A percentile compares a stretch with the other conserved stretches of the same genome.
phyloP scores from a whole-genome alignment of 805 yeast species.

The Sungouiozyma ichnusensis region DNA sequence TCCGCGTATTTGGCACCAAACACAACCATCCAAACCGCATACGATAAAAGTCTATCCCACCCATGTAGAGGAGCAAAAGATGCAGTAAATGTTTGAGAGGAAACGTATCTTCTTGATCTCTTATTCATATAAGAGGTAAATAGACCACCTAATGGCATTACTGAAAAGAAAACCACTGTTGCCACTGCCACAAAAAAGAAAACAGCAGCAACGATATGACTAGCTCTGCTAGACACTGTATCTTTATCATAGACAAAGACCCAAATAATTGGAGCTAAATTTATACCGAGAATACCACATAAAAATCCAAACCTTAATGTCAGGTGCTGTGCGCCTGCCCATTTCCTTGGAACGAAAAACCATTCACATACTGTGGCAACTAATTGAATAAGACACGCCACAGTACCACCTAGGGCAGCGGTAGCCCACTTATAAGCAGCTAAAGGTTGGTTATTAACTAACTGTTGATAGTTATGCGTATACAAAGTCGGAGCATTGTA shows the following conservation, averaged over 20 bases:
- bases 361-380: slow-evolving; percentile 86
- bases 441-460: slow-evolving; percentile 71
- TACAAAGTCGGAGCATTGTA: slow-evolving; percentile 86
- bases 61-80: slow-evolving; percentile 72
- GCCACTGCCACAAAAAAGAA: slow-evolving; percentile 81
- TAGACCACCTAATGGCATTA: slow-evolving; percentile 94
- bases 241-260: slow-evolving; percentile 72
- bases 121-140: slow-evolving; percentile 90
- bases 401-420: slow-evolving; percentile 82
- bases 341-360: slow-evolving; percentile 91
- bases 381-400: slow-evolving; percentile 75
- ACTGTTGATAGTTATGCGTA: slow-evolving; percentile 77
- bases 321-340: slow-evolving; percentile 99
- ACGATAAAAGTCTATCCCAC: slow-evolving; percentile 90
- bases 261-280: slow-evolving; percentile 78
- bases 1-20: slow-evolving; percentile 82
- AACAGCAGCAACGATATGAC: slow-evolving; percentile 69
- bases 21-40: slow-evolving; percentile 77
- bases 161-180: slow-evolving; percentile 73
- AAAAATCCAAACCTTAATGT: slow-evolving; percentile 76
- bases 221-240: slow-evolving; percentile 53
- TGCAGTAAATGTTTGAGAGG: slow-evolving; percentile 94
- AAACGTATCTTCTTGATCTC: slow-evolving; percentile 75
- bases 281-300: slow-evolving; percentile 50
- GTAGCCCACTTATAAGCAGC: slow-evolving; percentile 89